phyloP scores from a whole-genome alignment of 2,329 filamentous ascomycete species.

The Pyrenochaeta sp. region DNA sequence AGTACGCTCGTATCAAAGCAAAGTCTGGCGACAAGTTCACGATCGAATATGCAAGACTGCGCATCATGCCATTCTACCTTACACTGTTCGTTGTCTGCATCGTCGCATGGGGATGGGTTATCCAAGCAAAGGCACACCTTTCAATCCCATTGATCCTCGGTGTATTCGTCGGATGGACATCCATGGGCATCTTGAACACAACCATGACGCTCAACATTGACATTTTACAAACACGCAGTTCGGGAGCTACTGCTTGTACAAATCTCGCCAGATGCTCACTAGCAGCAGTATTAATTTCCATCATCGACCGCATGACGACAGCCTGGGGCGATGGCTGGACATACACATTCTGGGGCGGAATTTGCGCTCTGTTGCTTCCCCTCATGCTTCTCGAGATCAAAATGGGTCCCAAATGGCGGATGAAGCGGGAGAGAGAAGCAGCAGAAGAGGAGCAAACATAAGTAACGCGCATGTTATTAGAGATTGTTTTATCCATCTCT shows the following conservation, averaged over 20 bases:
- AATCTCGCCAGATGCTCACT: slow-evolving; percentile 38
- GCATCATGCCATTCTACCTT: slow-evolving; percentile 39
- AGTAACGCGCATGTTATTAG: no score
- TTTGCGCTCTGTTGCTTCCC: slow-evolving; percentile 33
- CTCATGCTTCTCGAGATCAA: slow-evolving; percentile 39
- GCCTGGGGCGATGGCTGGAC: slow-evolving; percentile 36
- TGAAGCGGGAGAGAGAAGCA: slow-evolving; percentile 28
- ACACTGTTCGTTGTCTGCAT: slow-evolving; percentile 35
- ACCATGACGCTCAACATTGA: slow-evolving; percentile 43
- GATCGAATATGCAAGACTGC: slow-evolving; percentile 36
- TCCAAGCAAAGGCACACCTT: slow-evolving; percentile 30
- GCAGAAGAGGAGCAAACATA: slow-evolving; percentile 17
- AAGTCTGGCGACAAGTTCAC: slow-evolving; percentile 30
- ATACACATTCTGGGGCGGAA: slow-evolving; percentile 35
- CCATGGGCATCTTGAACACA: slow-evolving; percentile 38
- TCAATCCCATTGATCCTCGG: slow-evolving; percentile 31
- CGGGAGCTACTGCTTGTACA: slow-evolving; percentile 37
- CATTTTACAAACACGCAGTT: slow-evolving; percentile 35
- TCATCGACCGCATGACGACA: slow-evolving; percentile 34
- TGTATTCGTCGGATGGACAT: slow-evolving; percentile 36
- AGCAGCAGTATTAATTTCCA: slow-evolving; percentile 32
- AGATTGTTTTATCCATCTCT: no score
- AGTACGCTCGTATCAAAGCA: slow-evolving; percentile 56
- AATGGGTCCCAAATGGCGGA: slow-evolving; percentile 35
- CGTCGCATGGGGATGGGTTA: slow-evolving; percentile 37